Conservation (phyloP, 2,329 filamentous ascomycete genomes). For the Aspergillus tamarii region DNA sequence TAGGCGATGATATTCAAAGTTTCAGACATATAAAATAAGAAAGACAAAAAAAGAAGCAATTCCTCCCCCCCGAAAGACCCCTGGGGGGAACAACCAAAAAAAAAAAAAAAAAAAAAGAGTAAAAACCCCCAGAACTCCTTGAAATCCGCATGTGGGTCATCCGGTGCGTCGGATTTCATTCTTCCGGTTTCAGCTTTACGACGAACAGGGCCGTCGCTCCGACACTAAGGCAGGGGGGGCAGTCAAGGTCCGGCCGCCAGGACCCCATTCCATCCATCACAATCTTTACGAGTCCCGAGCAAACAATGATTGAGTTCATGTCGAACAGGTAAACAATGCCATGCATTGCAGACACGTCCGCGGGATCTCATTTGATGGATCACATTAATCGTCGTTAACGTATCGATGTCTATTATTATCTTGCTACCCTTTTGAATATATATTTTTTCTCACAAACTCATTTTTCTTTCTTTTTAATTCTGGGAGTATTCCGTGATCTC, state of each 20-base stretch:
- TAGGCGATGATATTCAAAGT: not conserved
- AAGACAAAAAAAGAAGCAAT: not conserved
- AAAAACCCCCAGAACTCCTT: not conserved
- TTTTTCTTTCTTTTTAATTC: not conserved
- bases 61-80: not conserved
- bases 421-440: not conserved
- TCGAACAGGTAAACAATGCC: constrained; percentile 6
- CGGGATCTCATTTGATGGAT: not conserved
- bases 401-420: not conserved
- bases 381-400: not conserved
- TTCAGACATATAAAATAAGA: not conserved
- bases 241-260: constrained; percentile 8
- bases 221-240: constrained; percentile 26
- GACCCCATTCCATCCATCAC: constrained; percentile 8
- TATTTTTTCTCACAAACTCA: too few species aligned
- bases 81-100: not conserved
- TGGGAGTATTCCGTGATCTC: not conserved
- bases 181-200: constrained; percentile 27
- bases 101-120: not conserved
- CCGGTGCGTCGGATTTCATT: constrained; percentile 15
- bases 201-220: constrained; percentile 15
- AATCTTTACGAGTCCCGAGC: constrained; percentile 1
- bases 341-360: not conserved
- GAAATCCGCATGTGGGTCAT: constrained; percentile 7
- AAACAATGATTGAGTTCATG: not conserved